Base-by-base conservation (phyloP, 306 rosid species). In the Trifolium dubium region DNA sequence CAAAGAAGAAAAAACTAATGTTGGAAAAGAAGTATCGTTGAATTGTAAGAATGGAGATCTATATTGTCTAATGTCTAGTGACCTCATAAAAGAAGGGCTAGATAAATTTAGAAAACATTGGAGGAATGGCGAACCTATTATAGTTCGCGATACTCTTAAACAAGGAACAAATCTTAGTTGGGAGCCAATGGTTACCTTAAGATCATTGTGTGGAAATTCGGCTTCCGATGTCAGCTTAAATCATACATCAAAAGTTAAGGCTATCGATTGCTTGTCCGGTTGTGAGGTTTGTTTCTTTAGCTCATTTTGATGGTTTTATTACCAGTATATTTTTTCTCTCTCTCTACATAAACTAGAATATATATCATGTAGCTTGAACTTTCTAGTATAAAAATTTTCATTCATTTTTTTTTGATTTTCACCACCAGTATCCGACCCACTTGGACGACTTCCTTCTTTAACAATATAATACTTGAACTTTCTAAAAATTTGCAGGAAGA, bases 141-240 rank as follows among this genome's bases (percentile, higher is more conserved):
- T 91, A 70, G 89, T 89, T 56, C 83, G 80, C 37, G 83, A 87
- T 80, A 91, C 83, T 68, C 92, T 87, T 58, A 73, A 71, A 15
- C 81, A 86, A 50, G 85, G 88, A 41, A 76, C 84, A 44, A 92
- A 91, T 63, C 79, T 91, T 74, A 91, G 97, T 79, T 91, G 96
- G 97, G 91, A 89, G 66, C 97, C 96, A 41, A 86, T 83, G 91
- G 97, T 91, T 35, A 86, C 85, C 44, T 83, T 83, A 88, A 80
- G 92, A 64, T 96, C 89, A 3, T 67, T 91, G 23, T 59, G 84
- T 49, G 89, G 84, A 82, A 79, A 71, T 53, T 56, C 13, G 59
- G 84, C 75, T 75, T 69, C 79, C 46, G 67, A 74, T 59, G n/a
- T n/a, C n/a, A 71, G 78, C 75, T 69, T 83, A 64, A 80, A 83